phyloP scores from a whole-genome alignment of 805 yeast species.

The Saturnispora hagleri region DNA sequence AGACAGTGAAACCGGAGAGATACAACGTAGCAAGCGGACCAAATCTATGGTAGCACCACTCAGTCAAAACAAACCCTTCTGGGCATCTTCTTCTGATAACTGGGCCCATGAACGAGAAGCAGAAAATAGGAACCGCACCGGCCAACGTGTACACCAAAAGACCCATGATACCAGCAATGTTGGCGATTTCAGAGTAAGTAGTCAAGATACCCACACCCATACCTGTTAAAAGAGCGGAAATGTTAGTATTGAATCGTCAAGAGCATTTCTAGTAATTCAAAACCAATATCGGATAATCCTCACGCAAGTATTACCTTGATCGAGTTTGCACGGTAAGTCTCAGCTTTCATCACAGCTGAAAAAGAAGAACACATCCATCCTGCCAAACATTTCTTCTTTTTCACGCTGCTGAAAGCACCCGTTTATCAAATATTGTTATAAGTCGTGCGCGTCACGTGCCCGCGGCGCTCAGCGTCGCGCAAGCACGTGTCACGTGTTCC shows the following conservation, averaged over 20 bases:
- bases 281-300: slow-evolving; percentile 42
- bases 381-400: not conserved
- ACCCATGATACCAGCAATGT: slow-evolving; percentile 80
- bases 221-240: slow-evolving; percentile 33
- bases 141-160: slow-evolving; percentile 68
- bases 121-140: slow-evolving; percentile 75
- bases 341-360: slow-evolving; percentile 64
- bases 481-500: no score
- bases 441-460: not conserved
- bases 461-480: no score
- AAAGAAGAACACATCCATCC: slow-evolving; percentile 4
- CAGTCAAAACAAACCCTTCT: slow-evolving; percentile 83
- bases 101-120: slow-evolving; percentile 83
- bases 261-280: not conserved
- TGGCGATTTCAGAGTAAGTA: slow-evolving; percentile 81
- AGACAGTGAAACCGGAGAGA: slow-evolving; percentile 69
- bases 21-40: slow-evolving; percentile 68
- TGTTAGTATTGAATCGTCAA: slow-evolving; percentile 8
- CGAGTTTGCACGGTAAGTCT: slow-evolving; percentile 75
- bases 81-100: slow-evolving; percentile 71
- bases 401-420: slow-evolving; percentile 34
- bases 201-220: slow-evolving; percentile 85
- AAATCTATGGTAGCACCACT: slow-evolving; percentile 84
- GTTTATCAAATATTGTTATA: slow-evolving; percentile 28
- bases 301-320: slow-evolving; percentile 79